Evolutionary conservation across 768 basidiomycete genomes (phyloP).

Genomic region (Suillus cothurnatus): DNA sequence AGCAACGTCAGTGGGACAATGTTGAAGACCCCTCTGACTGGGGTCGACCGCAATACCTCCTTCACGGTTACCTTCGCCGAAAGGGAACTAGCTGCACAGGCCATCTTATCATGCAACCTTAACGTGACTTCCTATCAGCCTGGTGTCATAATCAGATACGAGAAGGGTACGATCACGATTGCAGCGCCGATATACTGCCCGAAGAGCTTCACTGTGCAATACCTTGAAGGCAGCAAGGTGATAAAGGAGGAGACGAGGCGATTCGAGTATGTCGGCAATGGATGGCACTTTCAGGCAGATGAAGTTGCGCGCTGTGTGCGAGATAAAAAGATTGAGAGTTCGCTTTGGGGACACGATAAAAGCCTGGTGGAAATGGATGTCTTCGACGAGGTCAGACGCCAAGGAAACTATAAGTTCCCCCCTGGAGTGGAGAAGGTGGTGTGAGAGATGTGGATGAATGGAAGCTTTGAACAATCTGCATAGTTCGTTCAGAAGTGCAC

Average conservation of each 20-base stretch:
- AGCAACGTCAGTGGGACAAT: conserved; percentile 67
- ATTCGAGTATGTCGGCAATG: conserved; percentile 65
- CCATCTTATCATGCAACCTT: conserved; percentile 70
- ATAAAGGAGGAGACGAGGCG: conserved; percentile 58
- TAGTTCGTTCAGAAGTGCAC: background rate
- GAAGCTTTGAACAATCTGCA: background rate
- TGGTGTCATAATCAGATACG: conserved; percentile 72
- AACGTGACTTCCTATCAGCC: conserved; percentile 48
- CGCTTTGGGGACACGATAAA: conserved; percentile 76
- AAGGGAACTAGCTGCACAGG: conserved; percentile 62
- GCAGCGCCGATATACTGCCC: conserved; percentile 68
- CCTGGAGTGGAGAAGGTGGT: conserved; percentile 56
- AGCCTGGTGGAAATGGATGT: conserved; percentile 80
- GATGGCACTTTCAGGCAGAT: conserved; percentile 88
- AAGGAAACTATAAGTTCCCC: conserved; percentile 67
- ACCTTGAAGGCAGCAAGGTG: conserved; percentile 51
- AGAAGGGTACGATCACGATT: conserved; percentile 69
- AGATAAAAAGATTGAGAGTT: conserved; percentile 74
- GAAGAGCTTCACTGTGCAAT: conserved; percentile 64
- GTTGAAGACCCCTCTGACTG: conserved; percentile 74
- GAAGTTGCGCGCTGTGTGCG: conserved; percentile 80
- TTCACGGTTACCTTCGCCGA: conserved; percentile 68
- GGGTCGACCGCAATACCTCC: conserved; percentile 77
- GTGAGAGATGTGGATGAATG: background rate
- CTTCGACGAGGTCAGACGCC: conserved; percentile 82